Evolutionary conservation across 2,329 filamentous ascomycete species (phyloP).

Genomic region (Knoxdaviesia capensis): DNA sequence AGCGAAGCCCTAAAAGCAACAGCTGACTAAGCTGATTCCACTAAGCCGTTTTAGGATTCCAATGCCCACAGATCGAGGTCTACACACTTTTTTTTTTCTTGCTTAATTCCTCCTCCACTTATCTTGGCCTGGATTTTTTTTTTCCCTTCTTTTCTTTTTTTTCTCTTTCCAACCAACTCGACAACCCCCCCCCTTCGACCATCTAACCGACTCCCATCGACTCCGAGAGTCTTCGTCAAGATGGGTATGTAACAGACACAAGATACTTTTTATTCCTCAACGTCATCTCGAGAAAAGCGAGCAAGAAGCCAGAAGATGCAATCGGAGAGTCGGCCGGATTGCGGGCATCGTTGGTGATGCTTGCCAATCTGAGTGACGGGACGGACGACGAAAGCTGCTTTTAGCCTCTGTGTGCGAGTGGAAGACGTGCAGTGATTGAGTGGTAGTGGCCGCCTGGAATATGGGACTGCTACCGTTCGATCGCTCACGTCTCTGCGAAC

Average conservation of each 20-base stretch:
- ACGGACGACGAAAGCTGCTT: constrained; percentile 5
- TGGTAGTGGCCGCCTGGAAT: neutral
- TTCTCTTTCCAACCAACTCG: constrained; percentile 8
- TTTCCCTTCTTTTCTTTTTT: constrained; percentile 7
- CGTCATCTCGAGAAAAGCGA: no score
- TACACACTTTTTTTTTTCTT: no score
- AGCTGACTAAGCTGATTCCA: no score
- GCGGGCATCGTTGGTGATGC: no score
- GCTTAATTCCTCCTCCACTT: no score
- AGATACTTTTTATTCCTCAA: no score
- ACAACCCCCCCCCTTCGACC: constrained; percentile 16
- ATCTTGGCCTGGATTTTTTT: neutral
- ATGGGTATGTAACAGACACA: constrained; percentile 35
- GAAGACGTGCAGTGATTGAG: constrained; percentile 9
- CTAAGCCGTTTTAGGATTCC: no score
- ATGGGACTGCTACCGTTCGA: neutral
- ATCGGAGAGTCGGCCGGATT: no score
- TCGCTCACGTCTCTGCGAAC: constrained; percentile 5
- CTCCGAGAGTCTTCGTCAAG: constrained; percentile 23
- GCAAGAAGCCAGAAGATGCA: no score
- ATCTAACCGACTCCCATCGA: constrained; percentile 5
- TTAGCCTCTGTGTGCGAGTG: constrained; percentile 30
- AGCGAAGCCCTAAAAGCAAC: no score
- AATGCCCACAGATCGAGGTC: no score
- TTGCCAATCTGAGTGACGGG: no score